Percentiles rank a stretch among this genome's conserved stretches.
Evolutionary conservation across 805 yeast species (phyloP).

Genomic region (Ogataea parapolymorpha): DNA sequence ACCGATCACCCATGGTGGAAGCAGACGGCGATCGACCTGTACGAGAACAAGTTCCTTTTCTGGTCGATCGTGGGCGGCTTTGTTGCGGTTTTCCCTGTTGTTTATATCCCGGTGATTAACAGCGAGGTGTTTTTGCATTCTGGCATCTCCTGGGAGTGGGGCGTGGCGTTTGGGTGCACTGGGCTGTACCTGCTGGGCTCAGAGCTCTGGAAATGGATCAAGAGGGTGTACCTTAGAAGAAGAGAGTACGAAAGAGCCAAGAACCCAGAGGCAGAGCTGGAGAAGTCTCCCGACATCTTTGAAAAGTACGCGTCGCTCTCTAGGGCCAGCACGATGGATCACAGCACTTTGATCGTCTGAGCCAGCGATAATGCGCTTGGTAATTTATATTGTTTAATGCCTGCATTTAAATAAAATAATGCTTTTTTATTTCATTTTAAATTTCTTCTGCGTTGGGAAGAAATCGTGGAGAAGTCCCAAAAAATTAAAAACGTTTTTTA

Average conservation of each 20-base stretch:
- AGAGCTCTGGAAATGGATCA: neutral
- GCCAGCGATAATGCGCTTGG: neutral
- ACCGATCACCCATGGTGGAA: neutral
- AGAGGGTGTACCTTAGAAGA: neutral
- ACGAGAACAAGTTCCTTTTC: neutral
- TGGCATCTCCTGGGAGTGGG: neutral
- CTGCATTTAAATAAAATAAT: neutral
- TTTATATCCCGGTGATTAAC: neutral
- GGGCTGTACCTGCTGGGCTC: neutral
- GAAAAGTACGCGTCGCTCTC: neutral
- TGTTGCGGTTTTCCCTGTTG: neutral
- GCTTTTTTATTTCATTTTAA: neutral
- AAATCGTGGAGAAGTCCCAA: neutral
- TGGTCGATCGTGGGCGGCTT: neutral
- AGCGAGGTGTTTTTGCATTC: neutral
- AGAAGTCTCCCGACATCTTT: neutral
- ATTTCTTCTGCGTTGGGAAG: neutral
- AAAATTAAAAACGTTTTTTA: neutral
- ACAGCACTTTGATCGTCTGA: neutral
- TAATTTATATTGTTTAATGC: too few relatives aligned
- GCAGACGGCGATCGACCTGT: neutral
- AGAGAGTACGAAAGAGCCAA: neutral
- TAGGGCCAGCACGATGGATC: neutral
- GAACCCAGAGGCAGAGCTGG: neutral
- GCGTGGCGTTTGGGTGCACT: neutral